phyloP scores from a whole-genome alignment of 2,329 filamentous ascomycete species.

The Knufia petricola region DNA sequence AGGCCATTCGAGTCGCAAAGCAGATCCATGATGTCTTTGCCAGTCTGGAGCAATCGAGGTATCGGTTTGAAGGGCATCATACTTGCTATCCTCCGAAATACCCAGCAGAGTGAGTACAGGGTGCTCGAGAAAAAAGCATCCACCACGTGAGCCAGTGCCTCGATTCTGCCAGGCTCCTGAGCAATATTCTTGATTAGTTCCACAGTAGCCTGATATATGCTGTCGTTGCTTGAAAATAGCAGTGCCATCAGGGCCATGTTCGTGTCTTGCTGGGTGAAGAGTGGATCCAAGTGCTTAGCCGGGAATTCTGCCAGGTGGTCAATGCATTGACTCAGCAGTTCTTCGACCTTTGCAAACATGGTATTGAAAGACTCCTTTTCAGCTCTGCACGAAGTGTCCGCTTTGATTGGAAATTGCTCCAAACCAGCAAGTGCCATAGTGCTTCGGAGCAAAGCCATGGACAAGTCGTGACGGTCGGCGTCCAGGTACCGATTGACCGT shows the following conservation, averaged over 20 bases:
- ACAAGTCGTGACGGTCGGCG: slow-evolving; percentile 59
- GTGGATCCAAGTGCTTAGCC: slow-evolving; percentile 54
- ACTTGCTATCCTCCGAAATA: slow-evolving; percentile 46
- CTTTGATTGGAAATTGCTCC: slow-evolving; percentile 56
- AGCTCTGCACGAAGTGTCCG: slow-evolving; percentile 29
- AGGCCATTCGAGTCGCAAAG: slow-evolving; percentile 56
- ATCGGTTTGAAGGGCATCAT: slow-evolving; percentile 52
- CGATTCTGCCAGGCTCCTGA: slow-evolving; percentile 52
- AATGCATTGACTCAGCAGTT: slow-evolving; percentile 61
- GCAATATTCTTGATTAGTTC: slow-evolving; percentile 78
- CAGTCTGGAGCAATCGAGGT: slow-evolving; percentile 51
- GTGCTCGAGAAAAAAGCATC: slow-evolving; percentile 47
- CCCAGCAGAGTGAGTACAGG: slow-evolving; percentile 47
- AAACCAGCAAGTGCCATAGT: slow-evolving; percentile 62
- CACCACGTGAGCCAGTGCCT: slow-evolving; percentile 54
- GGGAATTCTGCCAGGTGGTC: slow-evolving; percentile 71
- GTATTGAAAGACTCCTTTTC: slow-evolving; percentile 67
- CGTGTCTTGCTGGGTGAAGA: slow-evolving; percentile 59
- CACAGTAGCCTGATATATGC: slow-evolving; percentile 68
- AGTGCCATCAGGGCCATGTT: slow-evolving; percentile 68
- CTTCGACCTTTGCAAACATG: slow-evolving; percentile 53
- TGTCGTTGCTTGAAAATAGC: slow-evolving; percentile 69
- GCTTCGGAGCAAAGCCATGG: slow-evolving; percentile 61
- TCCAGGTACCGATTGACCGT: slow-evolving; percentile 60
- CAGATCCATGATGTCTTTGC: slow-evolving; percentile 52